Base-by-base conservation (phyloP, 306 rosid species). In the Castanea sativa region DNA sequence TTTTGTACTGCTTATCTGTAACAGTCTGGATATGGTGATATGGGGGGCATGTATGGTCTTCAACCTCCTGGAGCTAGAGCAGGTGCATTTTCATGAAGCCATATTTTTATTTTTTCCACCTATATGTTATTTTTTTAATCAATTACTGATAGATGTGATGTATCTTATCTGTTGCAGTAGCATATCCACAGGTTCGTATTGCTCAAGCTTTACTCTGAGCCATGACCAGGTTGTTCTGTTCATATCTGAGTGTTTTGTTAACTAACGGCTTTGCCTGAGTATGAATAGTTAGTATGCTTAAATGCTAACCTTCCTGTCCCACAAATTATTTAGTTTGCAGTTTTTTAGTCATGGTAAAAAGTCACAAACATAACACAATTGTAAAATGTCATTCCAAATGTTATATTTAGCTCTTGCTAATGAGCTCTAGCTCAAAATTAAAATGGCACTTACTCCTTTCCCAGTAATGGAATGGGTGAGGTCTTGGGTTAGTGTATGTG, bases 11-110 rank as follows among this genome's bases (percentile, higher is more conserved):
- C 43, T 63, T 29, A 15, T 63, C 69, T 80, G 84, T 79, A 76
- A 81, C 88, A 96, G 99, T 86, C 92, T 81, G 97, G 96, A 43
- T 93, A 91, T 90, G 90, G 94, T 49, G 99, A 96, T 83, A 86
- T 86, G 7, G 98, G 98, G 80, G 71, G 89, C 75, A 81, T 88
- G 83, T 91, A 90, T 89, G 92, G 86, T 53, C 80, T 88, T 70
- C 98, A 88, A 75, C 33, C 90, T 85, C 86, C 98, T 77, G 98
- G 98, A 69, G 84, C 52, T 68, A 19, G 98, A 69, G 80, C 89
- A 91, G 98, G 98, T 95, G 74, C 81, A 35, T 68, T 68, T 68
- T 68, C 20, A 12, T 9, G 52, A 30, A 38, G 72, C 21, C 72
- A 21, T 35, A 10, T 33, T 68, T 35, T 33, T 70, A 74, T 52